Evolutionary conservation across 306 rosid species (phyloP), one percentile per base, ranked within the genome.

Genomic region (Rosa multiflora): DNA sequence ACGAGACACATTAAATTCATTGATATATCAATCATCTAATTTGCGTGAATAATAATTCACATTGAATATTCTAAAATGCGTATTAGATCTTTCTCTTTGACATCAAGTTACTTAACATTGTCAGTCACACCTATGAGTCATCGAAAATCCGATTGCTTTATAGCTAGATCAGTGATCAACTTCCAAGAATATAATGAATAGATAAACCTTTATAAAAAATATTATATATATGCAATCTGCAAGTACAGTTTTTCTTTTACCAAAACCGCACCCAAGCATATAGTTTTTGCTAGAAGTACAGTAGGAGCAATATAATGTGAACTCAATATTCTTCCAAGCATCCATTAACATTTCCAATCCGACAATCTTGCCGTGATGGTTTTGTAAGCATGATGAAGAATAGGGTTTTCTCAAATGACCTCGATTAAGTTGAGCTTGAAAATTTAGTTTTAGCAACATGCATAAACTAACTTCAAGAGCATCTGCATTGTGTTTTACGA

Each of bases 401-500:
- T 44, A 21, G 20, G 26, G 26, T 39, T 74, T 7, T 46, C 39
- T 59, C 47, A 52, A 48, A 70, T 21, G 39, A 12, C 74, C 74
- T 69, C 3, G 42, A 32, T 63, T 58, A 2, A 29, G 26, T 39
- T 26, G 18, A 9, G 29, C 48, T 37, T 39, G 14, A 40, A 42
- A 14, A 3, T 42, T 68, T 21, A 1, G 6, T 23, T 73, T 10
- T 21, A 53, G 76, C 76, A 42, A 20, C 53, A 46, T 52, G 76
- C 66, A 37, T 8, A 53, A 47, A 37, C 43, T 26, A 61, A 58
- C 74, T 70, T 70, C 40, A 29, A 43, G 80, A 35, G 46, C 39
- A 79, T 79, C 80, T 23, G 29, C 20, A 59, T 71, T 80, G 80
- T 61, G 42, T 48, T 78, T 77, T 75, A 76, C 78, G 79, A 35